Base-by-base conservation (phyloP, 495 filamentous ascomycete species). In the Podospora anserina region DNA sequence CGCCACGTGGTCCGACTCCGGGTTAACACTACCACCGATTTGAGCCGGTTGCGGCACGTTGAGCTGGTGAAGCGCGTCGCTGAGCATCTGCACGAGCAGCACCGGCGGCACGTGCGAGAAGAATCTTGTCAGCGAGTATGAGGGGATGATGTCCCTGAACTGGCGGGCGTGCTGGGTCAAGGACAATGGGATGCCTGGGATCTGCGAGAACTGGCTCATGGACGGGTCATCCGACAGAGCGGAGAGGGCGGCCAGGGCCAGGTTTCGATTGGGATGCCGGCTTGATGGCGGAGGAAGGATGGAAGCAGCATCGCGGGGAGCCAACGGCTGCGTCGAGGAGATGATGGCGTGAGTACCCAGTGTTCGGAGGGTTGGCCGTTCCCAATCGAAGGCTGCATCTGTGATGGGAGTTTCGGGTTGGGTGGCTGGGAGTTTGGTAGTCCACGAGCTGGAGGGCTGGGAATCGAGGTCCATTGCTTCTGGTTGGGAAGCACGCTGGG, bases 151-250 rank as follows among this genome's bases (percentile, higher is more conserved):
- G 78, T 99, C 95, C 64, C 86, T 85, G 85, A 98, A 99, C 44
- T 85, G 86, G 63, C 89, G 88, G 5, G 95, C 95, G 64, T 89
- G 89, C 75, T 99, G 95, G 15, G 95, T 99, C 56, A 89, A 78
- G 54, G 81, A 91, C 13, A 97, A 72, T 0, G 92, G 92, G 1
- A 97, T 89, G n/a, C 87, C 84, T 4, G 93, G 93, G 6, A 85
- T 87, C 28, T 89, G 84, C 7, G 92, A 90, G 85, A 99, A 98
- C 78, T 99, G 95, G 30, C 88, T 90, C 88, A 97, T 91, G 49
- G 89, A 89, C 7, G 93, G 95, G 75, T 99, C 95, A 72, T 97
- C 92, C 64, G 88, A 88, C 11, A 98, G 87, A 65, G 85, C 82
- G 63, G 87, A 86, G 64, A 88, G 86, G 68, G 88, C 81, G 58